Evolutionary conservation across 2,329 filamentous ascomycete species (phyloP).

Genomic region (Stemphylium vesicarium): DNA sequence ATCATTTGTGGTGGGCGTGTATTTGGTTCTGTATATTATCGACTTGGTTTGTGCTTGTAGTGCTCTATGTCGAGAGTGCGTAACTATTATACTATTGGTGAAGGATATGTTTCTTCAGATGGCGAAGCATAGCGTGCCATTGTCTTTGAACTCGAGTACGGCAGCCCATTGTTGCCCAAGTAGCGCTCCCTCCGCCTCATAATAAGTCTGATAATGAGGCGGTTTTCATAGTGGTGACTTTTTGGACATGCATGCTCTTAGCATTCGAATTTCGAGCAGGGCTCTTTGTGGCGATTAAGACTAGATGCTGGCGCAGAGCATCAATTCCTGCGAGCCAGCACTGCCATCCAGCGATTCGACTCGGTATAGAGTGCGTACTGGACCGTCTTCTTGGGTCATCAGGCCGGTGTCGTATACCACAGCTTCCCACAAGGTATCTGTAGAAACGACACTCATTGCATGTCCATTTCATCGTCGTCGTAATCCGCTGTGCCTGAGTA

Average conservation of each 20-base stretch:
- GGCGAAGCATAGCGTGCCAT: neutral
- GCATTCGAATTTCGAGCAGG: neutral
- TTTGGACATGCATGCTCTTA: neutral
- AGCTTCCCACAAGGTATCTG: neutral
- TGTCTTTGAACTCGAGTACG: neutral
- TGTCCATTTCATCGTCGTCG: slow-evolving; percentile 58
- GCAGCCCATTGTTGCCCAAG: neutral
- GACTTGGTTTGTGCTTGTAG: neutral
- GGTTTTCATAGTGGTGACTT: neutral
- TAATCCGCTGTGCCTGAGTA: slow-evolving; percentile 64
- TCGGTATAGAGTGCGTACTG: neutral
- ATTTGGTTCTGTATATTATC: neutral
- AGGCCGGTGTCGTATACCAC: neutral
- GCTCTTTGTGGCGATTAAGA: neutral
- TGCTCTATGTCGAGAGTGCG: neutral
- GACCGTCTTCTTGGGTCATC: neutral
- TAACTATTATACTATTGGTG: neutral
- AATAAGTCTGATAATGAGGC: neutral
- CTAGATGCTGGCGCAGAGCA: neutral
- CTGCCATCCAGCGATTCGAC: neutral
- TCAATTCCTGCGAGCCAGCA: neutral
- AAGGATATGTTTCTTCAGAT: neutral
- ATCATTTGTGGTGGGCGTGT: neutral
- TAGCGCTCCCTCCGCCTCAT: neutral
- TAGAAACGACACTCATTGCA: slow-evolving; percentile 31